Evolutionary conservation across 208 protist genomes (phyloP), one percentile per base, ranked within the genome.

Genomic region (Crithidia fasciculata): DNA sequence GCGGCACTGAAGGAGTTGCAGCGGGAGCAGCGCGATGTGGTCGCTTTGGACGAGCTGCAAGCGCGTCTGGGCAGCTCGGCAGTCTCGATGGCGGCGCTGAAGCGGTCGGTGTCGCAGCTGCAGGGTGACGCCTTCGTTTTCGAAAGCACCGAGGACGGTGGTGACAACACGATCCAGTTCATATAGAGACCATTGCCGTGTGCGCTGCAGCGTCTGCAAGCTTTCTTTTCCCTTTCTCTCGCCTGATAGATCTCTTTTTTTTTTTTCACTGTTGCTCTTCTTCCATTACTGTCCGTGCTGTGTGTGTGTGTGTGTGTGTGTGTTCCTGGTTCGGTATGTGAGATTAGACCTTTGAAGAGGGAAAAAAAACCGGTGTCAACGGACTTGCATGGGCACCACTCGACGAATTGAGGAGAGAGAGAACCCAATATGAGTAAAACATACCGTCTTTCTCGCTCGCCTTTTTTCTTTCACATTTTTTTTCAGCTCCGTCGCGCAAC

Each of bases 41-140:
- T 91, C 4, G 55, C 71, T 28, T 63, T 95, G 56, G n/a, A 59
- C 3, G 91, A 95, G 53, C 40, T 95, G 45, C 81, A 83, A 61
- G 70, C 70, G 18, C 85, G 75, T 16, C 74, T 95, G 0, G 86
- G 81, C 40, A 64, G 49, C 9, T 52, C 55, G 2, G 77, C 76
- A 37, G 63, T 50, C 6, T 72, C 85, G 2, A 68, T 84, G 28
- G 76, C 69, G n/a, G 65, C 78, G 18, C 69, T 95, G 44, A 74
- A 81, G 56, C 78, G 59, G 16, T 76, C 79, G 4, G 76, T 95
- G 36, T 72, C 79, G 47, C 75, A 84, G 71, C 55, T 95, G 47
- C 85, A 92, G 59, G 84, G 81, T 0, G 90, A 95, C 47, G 81
- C 69, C n/a, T 93, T 95, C 73, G 78, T 93, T 45, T 95, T 83